Percentiles rank a stretch among this genome's conserved stretches.
phyloP scores from a whole-genome alignment of 495 filamentous ascomycete genomes.

The Neurospora sp. region DNA sequence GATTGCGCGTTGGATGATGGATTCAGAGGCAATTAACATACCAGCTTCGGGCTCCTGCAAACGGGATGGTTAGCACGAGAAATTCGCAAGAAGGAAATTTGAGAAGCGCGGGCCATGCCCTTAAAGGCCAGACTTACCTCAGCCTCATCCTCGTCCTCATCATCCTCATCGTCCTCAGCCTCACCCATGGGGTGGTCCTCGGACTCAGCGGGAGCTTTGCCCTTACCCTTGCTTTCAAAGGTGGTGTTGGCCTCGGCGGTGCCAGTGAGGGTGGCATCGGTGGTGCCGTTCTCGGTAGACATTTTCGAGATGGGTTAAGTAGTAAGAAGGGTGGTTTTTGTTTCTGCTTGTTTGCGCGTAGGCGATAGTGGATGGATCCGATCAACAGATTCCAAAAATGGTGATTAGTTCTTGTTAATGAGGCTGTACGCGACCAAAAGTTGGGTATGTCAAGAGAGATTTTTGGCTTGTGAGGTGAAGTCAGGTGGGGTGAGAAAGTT shows the following conservation, averaged over 20 bases:
- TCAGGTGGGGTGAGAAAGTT: not conserved
- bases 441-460: not conserved
- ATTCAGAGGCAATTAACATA: conserved; percentile 17
- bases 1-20: not conserved
- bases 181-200: conserved; percentile 50
- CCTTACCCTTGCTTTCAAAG: conserved; percentile 33
- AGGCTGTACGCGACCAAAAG: not conserved
- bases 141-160: conserved; percentile 47
- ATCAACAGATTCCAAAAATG: not conserved
- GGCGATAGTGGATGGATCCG: not conserved
- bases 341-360: not conserved
- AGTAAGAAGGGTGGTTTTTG: not conserved
- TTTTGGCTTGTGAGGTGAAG: not conserved
- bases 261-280: conserved; percentile 13
- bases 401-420: not conserved
- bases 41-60: conserved; percentile 32
- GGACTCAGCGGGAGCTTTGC: conserved; percentile 51
- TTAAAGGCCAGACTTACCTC: conserved; percentile 36
- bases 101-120: not conserved
- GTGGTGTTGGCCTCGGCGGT: conserved; percentile 21
- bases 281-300: conserved; percentile 29
- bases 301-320: conserved; percentile 18
- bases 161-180: conserved; percentile 54
- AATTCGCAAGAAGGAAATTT: not conserved
- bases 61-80: conserved; percentile 11